Conservation (phyloP, 2,329 filamentous ascomycete species). For the Sclerotinia minor region DNA sequence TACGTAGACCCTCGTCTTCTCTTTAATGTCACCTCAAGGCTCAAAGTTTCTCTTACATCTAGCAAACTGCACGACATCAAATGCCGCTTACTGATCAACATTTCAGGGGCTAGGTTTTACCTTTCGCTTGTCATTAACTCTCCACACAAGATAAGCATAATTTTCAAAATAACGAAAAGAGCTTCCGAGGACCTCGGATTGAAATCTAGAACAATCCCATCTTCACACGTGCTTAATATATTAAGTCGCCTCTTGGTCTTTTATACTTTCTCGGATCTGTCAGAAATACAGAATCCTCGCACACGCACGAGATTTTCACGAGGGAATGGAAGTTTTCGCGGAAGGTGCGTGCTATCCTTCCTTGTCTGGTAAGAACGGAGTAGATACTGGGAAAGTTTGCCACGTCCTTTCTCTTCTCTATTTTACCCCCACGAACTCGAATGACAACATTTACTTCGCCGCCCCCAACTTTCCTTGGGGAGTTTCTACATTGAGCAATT, state of each 20-base stretch:
- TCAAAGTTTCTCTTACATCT: conserved; percentile 6
- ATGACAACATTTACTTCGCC: background rate
- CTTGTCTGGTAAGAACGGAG: background rate
- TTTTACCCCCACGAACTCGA: background rate
- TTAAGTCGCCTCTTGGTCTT: background rate
- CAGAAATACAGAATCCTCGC: background rate
- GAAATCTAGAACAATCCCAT: background rate
- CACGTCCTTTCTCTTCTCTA: conserved; percentile 1
- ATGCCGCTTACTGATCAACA: background rate
- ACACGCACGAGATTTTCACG: conserved; percentile 12
- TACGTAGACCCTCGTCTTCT: conserved; percentile 13
- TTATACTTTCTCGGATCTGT: background rate
- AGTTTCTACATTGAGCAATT: conserved; percentile 4
- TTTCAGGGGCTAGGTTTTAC: background rate
- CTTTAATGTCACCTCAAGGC: background rate
- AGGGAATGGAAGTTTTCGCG: background rate
- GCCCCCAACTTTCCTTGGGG: background rate
- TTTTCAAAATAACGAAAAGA: background rate
- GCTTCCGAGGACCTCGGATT: conserved; percentile 4
- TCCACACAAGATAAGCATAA: conserved; percentile 9
- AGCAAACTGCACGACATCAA: conserved; percentile 14
- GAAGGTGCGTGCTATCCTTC: background rate
- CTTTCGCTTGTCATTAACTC: background rate
- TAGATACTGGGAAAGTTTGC: background rate
- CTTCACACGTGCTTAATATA: conserved; percentile 13